These are phyloP conservation scores for Euclidium syriacum DNA, from an alignment of 345 rosid genomes.

Conservation along the genomic window DNA sequence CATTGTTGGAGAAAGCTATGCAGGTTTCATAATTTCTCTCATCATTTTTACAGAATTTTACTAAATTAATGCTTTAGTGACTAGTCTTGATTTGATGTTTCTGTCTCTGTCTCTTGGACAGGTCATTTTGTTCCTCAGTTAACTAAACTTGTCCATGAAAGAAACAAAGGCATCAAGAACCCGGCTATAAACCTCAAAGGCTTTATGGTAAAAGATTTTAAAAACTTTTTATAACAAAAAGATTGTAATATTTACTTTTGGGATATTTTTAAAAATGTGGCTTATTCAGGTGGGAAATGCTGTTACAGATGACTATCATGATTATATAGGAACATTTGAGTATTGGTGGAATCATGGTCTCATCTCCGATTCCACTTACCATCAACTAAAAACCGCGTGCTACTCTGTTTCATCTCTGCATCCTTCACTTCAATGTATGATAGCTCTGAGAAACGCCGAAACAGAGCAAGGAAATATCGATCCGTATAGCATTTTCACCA, in stretches of 20 bases:
- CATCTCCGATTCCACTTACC: constrained; percentile 83
- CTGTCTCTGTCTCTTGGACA: constrained; percentile 27
- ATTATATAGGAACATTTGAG: constrained; percentile 75
- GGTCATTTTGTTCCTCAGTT: constrained; percentile 98
- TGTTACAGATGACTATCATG: constrained; percentile 89
- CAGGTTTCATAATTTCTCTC: constrained; percentile 42
- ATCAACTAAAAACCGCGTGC: constrained; percentile 46
- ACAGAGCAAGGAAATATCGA: constrained; percentile 82
- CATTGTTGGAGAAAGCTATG: constrained; percentile 94
- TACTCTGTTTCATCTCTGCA: constrained; percentile 56
- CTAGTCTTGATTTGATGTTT: background rate
- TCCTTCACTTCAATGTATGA: constrained; percentile 61
- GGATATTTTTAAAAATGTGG: background rate
- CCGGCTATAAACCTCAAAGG: constrained; percentile 86
- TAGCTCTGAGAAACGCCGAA: constrained; percentile 50
- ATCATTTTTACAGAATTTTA: background rate
- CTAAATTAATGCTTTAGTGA: background rate
- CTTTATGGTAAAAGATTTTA: constrained; percentile 56
- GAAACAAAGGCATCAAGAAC: constrained; percentile 57
- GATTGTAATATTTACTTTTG: constrained; percentile 3
- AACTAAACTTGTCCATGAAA: constrained; percentile 67
- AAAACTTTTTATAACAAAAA: constrained; percentile 8
- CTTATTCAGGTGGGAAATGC: constrained; percentile 85
- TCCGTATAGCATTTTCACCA: constrained; percentile 81
- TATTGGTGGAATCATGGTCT: constrained; percentile 98